A percentile compares a stretch with the other conserved stretches of the same genome.
These are phyloP conservation scores for Dactylellina drechsleri DNA, from an alignment of 2,329 filamentous ascomycete genomes.

Conservation along the genomic window DNA sequence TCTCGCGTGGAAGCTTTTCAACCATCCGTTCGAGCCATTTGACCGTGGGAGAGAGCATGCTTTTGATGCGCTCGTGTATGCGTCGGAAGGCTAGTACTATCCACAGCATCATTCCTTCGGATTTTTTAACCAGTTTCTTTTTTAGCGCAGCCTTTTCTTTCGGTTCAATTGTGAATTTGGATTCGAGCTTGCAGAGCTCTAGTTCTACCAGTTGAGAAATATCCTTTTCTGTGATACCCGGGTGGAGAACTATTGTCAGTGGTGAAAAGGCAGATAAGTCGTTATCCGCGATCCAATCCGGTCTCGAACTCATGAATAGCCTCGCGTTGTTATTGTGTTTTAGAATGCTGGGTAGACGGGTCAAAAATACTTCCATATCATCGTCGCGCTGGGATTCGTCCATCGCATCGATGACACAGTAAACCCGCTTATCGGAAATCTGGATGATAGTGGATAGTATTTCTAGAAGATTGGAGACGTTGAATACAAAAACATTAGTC, in stretches of 20 bases:
- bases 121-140: slow-evolving; percentile 15
- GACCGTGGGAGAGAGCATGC: slow-evolving; percentile 7
- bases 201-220: slow-evolving; percentile 26
- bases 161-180: slow-evolving; percentile 11
- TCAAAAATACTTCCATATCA: slow-evolving; percentile 19
- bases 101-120: slow-evolving; percentile 41
- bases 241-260: slow-evolving; percentile 14
- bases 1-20: slow-evolving; percentile 20
- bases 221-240: slow-evolving; percentile 20
- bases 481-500: not conserved
- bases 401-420: slow-evolving; percentile 29
- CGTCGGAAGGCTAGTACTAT: slow-evolving; percentile 25
- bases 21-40: slow-evolving; percentile 21
- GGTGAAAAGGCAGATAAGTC: slow-evolving; percentile 6
- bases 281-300: slow-evolving; percentile 27
- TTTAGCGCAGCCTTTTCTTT: slow-evolving; percentile 11
- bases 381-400: slow-evolving; percentile 25
- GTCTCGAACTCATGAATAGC: slow-evolving; percentile 26
- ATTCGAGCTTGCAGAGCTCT: slow-evolving; percentile 11
- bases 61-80: slow-evolving; percentile 13
- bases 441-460: slow-evolving; percentile 16
- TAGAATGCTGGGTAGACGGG: not conserved
- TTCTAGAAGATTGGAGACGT: slow-evolving; percentile 8
- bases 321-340: slow-evolving; percentile 6
- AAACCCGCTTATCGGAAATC: slow-evolving; percentile 12